These are phyloP conservation scores for Hypomyces rosellus DNA, from an alignment of 2,329 filamentous ascomycete genomes.

Conservation along the genomic window DNA sequence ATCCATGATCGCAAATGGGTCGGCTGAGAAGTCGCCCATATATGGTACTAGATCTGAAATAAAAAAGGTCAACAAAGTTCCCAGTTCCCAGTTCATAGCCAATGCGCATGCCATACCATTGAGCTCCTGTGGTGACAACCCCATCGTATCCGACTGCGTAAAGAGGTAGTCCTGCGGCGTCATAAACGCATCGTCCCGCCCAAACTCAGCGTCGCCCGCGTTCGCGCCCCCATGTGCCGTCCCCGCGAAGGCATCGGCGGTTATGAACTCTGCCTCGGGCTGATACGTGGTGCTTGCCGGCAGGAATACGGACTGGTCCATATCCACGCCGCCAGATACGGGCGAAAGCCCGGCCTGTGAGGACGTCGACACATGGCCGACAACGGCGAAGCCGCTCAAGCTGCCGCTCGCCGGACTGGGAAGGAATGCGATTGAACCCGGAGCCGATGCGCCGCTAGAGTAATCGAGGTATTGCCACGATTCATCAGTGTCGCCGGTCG, in stretches of 20 bases:
- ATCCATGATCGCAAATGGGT: conserved; percentile 21
- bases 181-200: conserved; percentile 27
- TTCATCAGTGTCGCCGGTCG: conserved; percentile 35
- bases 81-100: not conserved
- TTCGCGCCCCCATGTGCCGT: conserved; percentile 15
- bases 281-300: conserved; percentile 28
- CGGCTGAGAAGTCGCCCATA: conserved; percentile 27
- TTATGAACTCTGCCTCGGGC: conserved; percentile 13
- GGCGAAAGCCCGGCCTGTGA: conserved; percentile 35
- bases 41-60: conserved; percentile 26
- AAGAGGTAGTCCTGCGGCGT: conserved; percentile 35
- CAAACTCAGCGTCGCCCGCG: conserved; percentile 24
- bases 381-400: conserved; percentile 43
- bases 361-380: conserved; percentile 31
- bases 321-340: conserved; percentile 32
- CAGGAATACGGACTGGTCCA: conserved; percentile 30
- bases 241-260: conserved; percentile 22
- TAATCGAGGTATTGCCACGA: conserved; percentile 40
- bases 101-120: conserved; percentile 5
- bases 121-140: conserved; percentile 22
- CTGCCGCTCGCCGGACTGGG: conserved; percentile 47
- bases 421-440: conserved; percentile 38
- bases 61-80: not conserved
- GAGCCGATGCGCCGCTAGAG: conserved; percentile 26
- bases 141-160: conserved; percentile 22